phyloP scores from a whole-genome alignment of 306 rosid genomes.

The Alnus glutinosa region DNA sequence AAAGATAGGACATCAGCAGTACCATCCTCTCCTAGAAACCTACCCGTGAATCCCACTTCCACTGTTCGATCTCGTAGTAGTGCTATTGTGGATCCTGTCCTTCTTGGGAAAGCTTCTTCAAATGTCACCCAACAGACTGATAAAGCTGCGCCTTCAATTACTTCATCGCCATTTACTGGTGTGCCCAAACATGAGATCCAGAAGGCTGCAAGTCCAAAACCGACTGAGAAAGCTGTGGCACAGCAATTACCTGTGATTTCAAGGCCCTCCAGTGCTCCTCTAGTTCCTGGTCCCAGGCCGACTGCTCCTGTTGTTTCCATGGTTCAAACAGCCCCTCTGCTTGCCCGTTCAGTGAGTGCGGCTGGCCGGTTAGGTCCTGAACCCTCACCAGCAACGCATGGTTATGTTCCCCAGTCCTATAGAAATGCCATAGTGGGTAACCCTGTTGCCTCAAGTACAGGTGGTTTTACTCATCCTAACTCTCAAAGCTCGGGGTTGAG shows the following conservation, averaged over 20 bases:
- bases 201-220: conserved; percentile 52
- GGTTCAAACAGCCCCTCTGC: conserved; percentile 75
- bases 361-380: conserved; percentile 91
- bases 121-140: conserved; percentile 48
- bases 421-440: conserved; percentile 91
- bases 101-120: conserved; percentile 48
- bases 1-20: conserved; percentile 60
- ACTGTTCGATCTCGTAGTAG: conserved; percentile 40
- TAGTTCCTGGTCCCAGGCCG: conserved; percentile 77
- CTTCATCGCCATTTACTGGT: conserved; percentile 42
- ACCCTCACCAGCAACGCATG: conserved; percentile 68
- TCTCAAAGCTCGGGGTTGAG: conserved; percentile 52
- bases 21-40: conserved; percentile 54
- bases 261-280: conserved; percentile 85
- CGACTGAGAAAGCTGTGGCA: conserved; percentile 51
- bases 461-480: conserved; percentile 54
- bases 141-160: conserved; percentile 42
- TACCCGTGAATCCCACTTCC: conserved; percentile 45
- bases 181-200: conserved; percentile 59
- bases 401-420: conserved; percentile 82
- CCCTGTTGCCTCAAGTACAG: conserved; percentile 51
- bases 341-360: conserved; percentile 84
- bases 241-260: conserved; percentile 61
- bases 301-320: conserved; percentile 65
- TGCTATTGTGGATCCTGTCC: conserved; percentile 41